Evolutionary conservation across 495 filamentous ascomycete species (phyloP), one percentile per base, ranked within the genome.

Genomic region (Echria macrotheca): DNA sequence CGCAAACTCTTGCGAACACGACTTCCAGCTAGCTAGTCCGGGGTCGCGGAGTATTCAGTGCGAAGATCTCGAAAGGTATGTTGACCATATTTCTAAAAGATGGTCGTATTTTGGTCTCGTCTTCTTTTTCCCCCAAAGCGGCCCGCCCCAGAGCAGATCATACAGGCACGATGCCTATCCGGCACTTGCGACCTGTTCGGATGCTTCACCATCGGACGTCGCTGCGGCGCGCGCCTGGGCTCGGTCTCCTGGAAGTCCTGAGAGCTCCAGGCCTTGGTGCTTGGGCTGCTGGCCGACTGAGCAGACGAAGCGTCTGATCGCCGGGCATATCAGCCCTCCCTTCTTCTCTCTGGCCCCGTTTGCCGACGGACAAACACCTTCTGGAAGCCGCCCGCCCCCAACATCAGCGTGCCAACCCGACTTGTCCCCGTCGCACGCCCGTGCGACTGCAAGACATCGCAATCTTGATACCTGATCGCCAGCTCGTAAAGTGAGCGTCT

Each of bases 221-320:
- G 15, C 33, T 24, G 24, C 33, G 22, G 19, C 26, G 35, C 29
- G 18, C 18, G 26, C 24, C 42, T 46, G 36, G 24, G n/a, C 12
- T 38, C 44, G 44, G 22, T 19, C 19, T 26, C 21, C 21, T 9
- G 36, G 15, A 35, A 10, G n/a, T 25, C 25, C n/a, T 15, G 0
- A 41, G 39, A 17, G 43, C 47, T 23, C 21, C 19, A 4, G 40
- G n/a, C 31, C n/a, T 19, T 45, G 45, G 25, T 21, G 24, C 28
- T 12, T 31, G 12, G 28, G 28, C 28, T 31, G 7, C 12, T 12
- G 28, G 25, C 24, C 1, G 23, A 44, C 22, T 38, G 44, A 44
- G 46, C 42, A 63, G 37, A 42, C 60, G 60, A 60, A 39, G 60
- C 53, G 60, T 64, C 38, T 64, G 60, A 64, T 64, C 60, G 49